These are phyloP conservation scores for Monosporozyma aquatica DNA, from an alignment of 805 yeast genomes.

Conservation along the genomic window DNA sequence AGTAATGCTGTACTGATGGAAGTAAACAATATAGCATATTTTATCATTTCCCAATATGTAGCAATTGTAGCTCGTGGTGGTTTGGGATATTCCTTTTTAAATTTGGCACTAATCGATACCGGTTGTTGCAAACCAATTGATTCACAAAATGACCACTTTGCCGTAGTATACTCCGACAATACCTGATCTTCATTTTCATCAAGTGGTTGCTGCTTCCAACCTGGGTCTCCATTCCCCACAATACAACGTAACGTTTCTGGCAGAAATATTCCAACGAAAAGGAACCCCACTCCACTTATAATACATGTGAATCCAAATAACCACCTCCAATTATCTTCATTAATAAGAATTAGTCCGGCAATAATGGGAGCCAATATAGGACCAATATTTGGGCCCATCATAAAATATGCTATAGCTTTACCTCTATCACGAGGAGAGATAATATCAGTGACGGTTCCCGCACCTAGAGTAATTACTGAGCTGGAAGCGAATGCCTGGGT, in stretches of 20 bases:
- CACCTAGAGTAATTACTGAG: constrained; percentile 84
- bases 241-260: constrained; percentile 74
- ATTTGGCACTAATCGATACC: constrained; percentile 14
- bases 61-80: constrained; percentile 40
- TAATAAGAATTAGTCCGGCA: constrained; percentile 66
- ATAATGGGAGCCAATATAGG: constrained; percentile 79
- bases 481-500: constrained; percentile 81
- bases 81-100: constrained; percentile 30
- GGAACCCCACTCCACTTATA: constrained; percentile 45
- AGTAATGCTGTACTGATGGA: constrained; percentile 41
- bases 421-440: constrained; percentile 63
- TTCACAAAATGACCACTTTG: constrained; percentile 11
- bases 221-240: constrained; percentile 44
- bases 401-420: constrained; percentile 71
- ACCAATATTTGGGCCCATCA: constrained; percentile 80
- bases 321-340: constrained; percentile 77
- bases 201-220: constrained; percentile 15
- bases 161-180: not conserved
- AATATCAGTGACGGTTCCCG: constrained; percentile 80
- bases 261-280: constrained; percentile 45
- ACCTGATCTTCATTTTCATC: not conserved
- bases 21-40: constrained; percentile 38
- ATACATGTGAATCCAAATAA: constrained; percentile 70
- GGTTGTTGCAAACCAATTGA: constrained; percentile 26
- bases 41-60: constrained; percentile 32